Evolutionary conservation across 2,329 filamentous ascomycete genomes (phyloP).

Genomic region (Monosporascus sp.): DNA sequence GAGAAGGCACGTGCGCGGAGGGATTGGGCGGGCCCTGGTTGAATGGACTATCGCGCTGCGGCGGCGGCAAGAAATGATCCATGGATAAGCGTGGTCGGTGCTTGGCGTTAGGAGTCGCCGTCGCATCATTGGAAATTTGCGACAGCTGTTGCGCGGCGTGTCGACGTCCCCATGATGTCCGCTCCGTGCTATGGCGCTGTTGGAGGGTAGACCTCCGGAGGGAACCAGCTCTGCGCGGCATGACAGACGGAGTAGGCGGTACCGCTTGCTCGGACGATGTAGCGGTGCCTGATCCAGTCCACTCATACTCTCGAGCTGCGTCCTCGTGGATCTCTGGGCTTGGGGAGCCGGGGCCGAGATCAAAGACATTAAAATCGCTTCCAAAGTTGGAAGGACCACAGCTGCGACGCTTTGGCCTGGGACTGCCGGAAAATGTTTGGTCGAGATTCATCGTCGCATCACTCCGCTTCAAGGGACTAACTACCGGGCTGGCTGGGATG

Average conservation of each 20-base stretch:
- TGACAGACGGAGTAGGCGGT: slow-evolving; percentile 46
- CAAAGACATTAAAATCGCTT: slow-evolving; percentile 70
- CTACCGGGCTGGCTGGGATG: slow-evolving; percentile 49
- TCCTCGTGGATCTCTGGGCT: slow-evolving; percentile 52
- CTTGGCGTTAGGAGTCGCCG: slow-evolving; percentile 48
- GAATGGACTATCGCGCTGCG: slow-evolving; percentile 60
- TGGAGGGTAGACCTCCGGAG: slow-evolving; percentile 83
- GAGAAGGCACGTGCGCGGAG: slow-evolving; percentile 46
- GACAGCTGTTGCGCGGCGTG: slow-evolving; percentile 52
- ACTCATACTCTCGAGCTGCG: slow-evolving; percentile 46
- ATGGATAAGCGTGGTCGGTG: slow-evolving; percentile 70
- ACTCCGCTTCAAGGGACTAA: slow-evolving; percentile 86
- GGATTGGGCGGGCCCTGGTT: slow-evolving; percentile 46
- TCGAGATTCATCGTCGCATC: slow-evolving; percentile 88
- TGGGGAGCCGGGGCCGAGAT: slow-evolving; percentile 40
- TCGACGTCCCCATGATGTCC: slow-evolving; percentile 57
- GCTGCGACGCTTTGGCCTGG: slow-evolving; percentile 86
- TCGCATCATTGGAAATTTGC: slow-evolving; percentile 44
- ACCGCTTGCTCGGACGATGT: slow-evolving; percentile 35
- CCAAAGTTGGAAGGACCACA: slow-evolving; percentile 66
- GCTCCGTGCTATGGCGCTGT: slow-evolving; percentile 65
- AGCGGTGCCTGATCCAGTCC: slow-evolving; percentile 33
- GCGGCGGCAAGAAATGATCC: slow-evolving; percentile 68
- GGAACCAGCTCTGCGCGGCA: slow-evolving; percentile 68
- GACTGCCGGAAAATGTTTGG: slow-evolving; percentile 71